These are phyloP conservation scores for Tulasnella sp. DNA, from an alignment of 768 basidiomycete species.

Conservation along the genomic window DNA sequence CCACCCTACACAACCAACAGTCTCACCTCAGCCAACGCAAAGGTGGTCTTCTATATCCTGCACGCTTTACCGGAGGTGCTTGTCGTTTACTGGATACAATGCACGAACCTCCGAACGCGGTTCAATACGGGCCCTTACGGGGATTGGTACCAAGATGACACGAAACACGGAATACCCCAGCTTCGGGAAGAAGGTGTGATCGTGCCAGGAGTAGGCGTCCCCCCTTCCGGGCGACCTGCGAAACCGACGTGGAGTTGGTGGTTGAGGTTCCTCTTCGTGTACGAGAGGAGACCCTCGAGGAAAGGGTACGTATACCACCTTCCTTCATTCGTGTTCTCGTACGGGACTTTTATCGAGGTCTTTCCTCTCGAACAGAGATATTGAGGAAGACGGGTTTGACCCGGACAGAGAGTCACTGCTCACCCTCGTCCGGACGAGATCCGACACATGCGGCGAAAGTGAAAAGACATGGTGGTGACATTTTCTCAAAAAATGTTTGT, in stretches of 20 bases:
- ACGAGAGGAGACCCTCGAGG: neutral
- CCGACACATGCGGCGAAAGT: neutral
- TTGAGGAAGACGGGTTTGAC: neutral
- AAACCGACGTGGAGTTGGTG: neutral
- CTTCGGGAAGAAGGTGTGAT: neutral
- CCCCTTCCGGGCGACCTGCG: neutral
- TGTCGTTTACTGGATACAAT: neutral
- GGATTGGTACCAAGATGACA: neutral
- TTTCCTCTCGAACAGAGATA: too few relatives aligned
- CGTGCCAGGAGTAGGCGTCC: neutral
- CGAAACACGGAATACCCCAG: neutral
- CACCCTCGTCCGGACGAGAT: neutral
- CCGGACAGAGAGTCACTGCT: neutral
- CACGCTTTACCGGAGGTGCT: neutral
- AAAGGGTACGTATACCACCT: neutral
- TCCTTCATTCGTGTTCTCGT: neutral
- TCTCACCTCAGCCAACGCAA: neutral
- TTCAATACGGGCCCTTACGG: conserved; percentile 1
- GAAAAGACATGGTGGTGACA: neutral
- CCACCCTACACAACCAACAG: neutral
- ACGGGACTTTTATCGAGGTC: too few relatives aligned
- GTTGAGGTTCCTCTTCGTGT: neutral
- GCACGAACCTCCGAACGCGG: neutral
- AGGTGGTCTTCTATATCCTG: neutral
- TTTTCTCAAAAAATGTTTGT: neutral